These are phyloP conservation scores for Cantharellus cinnabarinus DNA, from an alignment of 768 basidiomycete genomes.

Conservation along the genomic window DNA sequence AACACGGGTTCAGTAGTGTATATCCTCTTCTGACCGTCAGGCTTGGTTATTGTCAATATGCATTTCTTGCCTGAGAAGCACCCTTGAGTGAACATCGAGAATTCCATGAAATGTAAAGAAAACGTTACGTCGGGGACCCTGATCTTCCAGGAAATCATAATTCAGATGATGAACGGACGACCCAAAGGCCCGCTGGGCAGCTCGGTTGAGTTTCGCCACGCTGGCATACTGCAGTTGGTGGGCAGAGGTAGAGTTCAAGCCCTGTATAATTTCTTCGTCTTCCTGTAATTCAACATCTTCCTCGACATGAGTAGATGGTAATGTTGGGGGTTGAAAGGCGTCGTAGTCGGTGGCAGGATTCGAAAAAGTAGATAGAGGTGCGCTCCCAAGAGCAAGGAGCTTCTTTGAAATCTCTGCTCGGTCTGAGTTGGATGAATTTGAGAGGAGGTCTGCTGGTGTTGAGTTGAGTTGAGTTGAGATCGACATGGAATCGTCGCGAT, in stretches of 20 bases:
- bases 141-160: slow-evolving; percentile 29
- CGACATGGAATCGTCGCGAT: not conserved
- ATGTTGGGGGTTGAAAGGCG: not conserved
- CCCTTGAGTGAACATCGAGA: not conserved
- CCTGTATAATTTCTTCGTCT: no score
- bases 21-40: slow-evolving; percentile 28
- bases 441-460: not conserved
- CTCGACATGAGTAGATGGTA: not conserved
- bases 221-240: not conserved
- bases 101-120: not conserved
- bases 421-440: not conserved
- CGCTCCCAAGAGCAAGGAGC: not conserved
- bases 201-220: slow-evolving; percentile 22
- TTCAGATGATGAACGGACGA: slow-evolving; percentile 20
- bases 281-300: not conserved
- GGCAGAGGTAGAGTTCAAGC: not conserved
- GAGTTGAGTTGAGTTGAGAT: not conserved
- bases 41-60: slow-evolving; percentile 38
- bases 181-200: slow-evolving; percentile 26
- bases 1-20: slow-evolving; percentile 32
- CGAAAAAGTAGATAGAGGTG: not conserved
- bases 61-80: slow-evolving; percentile 32
- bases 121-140: slow-evolving; percentile 19
- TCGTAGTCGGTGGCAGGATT: not conserved
- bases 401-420: not conserved